A percentile compares a stretch with the other conserved stretches of the same genome.
These are phyloP conservation scores for Suillus discolor DNA, from an alignment of 768 basidiomycete genomes.

Conservation along the genomic window DNA sequence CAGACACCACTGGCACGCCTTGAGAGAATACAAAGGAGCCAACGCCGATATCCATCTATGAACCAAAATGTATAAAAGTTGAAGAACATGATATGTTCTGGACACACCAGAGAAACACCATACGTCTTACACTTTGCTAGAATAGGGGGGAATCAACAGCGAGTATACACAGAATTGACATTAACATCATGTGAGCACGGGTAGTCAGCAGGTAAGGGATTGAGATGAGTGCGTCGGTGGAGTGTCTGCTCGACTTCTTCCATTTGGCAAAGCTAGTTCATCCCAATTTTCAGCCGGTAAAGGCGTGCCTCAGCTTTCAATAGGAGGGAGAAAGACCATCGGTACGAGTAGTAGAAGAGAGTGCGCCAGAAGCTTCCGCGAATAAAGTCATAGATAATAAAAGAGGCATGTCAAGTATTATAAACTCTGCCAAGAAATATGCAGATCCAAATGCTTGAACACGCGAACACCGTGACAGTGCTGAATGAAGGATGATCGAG, in stretches of 20 bases:
- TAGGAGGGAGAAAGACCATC: conserved; percentile 45
- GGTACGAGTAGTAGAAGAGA: conserved; percentile 50
- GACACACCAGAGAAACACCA: conserved; percentile 87
- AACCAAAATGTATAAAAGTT: not conserved
- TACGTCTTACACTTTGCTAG: conserved; percentile 94
- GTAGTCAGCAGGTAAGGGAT: conserved; percentile 76
- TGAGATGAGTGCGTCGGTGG: not conserved
- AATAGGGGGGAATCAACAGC: conserved; percentile 90
- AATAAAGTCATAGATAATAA: conserved; percentile 80
- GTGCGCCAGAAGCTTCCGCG: conserved; percentile 54
- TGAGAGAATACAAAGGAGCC: conserved; percentile 98
- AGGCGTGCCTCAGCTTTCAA: conserved; percentile 47
- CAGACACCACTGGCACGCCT: conserved; percentile 91
- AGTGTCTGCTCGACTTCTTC: conserved; percentile 1
- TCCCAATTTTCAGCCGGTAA: conserved; percentile 45
- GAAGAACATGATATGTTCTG: not conserved
- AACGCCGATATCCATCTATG: conserved; percentile 96
- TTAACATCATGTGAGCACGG: conserved; percentile 93
- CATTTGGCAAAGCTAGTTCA: conserved; percentile 2
- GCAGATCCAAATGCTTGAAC: conserved; percentile 39
- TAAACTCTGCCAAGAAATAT: conserved; percentile 55
- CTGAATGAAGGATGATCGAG: conserved; percentile 71
- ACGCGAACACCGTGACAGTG: conserved; percentile 55
- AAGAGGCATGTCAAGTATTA: conserved; percentile 71
- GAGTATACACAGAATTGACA: conserved; percentile 89